Base-by-base conservation (phyloP, 345 rosid species). In the Tarenaya hassleriana region DNA sequence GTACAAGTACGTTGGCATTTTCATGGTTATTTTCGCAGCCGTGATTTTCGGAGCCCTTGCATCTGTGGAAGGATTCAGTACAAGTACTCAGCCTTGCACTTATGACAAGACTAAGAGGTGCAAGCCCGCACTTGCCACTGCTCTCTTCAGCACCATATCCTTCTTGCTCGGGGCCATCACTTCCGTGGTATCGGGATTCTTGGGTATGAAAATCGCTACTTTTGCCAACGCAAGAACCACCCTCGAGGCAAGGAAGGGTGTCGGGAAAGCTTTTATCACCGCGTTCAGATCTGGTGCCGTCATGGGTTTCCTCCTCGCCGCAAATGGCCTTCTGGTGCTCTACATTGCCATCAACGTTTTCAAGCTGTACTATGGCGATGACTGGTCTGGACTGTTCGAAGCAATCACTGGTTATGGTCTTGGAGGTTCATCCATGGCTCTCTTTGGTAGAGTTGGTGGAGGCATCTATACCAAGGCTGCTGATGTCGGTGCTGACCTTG, bases 221-320 rank as follows among this genome's bases (percentile, higher is more conserved):
- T 82, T 69, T 56, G 80, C 90, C 3, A 82, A 82, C 42, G 90
- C 86, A 1, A 75, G 90, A 57, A 82, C 86, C 24, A 82, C 90
- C 39, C 59, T 82, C 2, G 81, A 79, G 58, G 90, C 83, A 17
- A 77, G 81, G 59, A 79, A 70, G 45, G 81, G 86, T 20, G 83
- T 82, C 8, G 83, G 80, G 1, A 70, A 79, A 66, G 90, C 86
- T 18, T 82, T 82, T 58, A 73, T 77, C 27, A 54, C 67, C n/a
- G 90, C 86, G 41, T 79, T 79, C 56, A 69, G 80, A 35, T 71
- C 86, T 10, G 86, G 90, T 14, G 78, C 90, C 0, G 90, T 82
- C 16, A 79, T 82, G 86, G 90, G 90, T 32, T 82, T 82, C 52
- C 86, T 82, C 40, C 83, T 82, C 27, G 83, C 86, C 46, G 81